Evolutionary conservation across 1,139 yeast species (phyloP).

Genomic region (Kurtzmaniella quercitrusa): DNA sequence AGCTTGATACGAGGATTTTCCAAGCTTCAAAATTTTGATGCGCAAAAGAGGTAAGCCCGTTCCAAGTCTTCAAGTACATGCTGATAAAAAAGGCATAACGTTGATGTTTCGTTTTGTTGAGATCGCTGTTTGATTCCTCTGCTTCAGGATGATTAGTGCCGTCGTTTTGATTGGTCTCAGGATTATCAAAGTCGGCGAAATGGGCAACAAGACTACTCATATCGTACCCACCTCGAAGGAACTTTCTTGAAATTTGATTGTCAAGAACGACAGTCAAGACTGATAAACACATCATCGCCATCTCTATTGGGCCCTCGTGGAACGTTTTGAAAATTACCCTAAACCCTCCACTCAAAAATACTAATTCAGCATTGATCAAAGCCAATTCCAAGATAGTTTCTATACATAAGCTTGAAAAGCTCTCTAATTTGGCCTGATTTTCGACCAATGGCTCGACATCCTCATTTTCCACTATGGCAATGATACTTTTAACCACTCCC

Average conservation of each 20-base stretch:
- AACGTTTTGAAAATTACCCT: slow-evolving; percentile 54
- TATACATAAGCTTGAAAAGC: slow-evolving; percentile 49
- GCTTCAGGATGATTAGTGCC: slow-evolving; percentile 3
- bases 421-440: slow-evolving; percentile 10
- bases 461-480: slow-evolving; percentile 62
- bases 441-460: slow-evolving; percentile 21
- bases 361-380: slow-evolving; percentile 55
- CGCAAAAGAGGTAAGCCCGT: slow-evolving; percentile 70
- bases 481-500: slow-evolving; percentile 69
- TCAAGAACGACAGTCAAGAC: slow-evolving; percentile 62
- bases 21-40: slow-evolving; percentile 56
- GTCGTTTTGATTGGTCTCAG: neutral
- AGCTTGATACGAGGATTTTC: slow-evolving; percentile 55
- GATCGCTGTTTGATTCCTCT: slow-evolving; percentile 5
- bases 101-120: slow-evolving; percentile 38
- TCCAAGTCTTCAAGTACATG: slow-evolving; percentile 63
- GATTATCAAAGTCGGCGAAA: slow-evolving; percentile 30
- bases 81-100: slow-evolving; percentile 61
- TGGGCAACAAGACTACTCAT: slow-evolving; percentile 60
- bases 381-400: slow-evolving; percentile 75
- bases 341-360: slow-evolving; percentile 64
- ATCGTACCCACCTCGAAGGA: slow-evolving; percentile 60
- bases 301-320: slow-evolving; percentile 59
- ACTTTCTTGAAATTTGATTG: slow-evolving; percentile 51
- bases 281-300: slow-evolving; percentile 52